Percentiles rank a stretch among this genome's conserved stretches.
Evolutionary conservation across 2,329 filamentous ascomycete species (phyloP).

Genomic region (Stromatinia cepivora): DNA sequence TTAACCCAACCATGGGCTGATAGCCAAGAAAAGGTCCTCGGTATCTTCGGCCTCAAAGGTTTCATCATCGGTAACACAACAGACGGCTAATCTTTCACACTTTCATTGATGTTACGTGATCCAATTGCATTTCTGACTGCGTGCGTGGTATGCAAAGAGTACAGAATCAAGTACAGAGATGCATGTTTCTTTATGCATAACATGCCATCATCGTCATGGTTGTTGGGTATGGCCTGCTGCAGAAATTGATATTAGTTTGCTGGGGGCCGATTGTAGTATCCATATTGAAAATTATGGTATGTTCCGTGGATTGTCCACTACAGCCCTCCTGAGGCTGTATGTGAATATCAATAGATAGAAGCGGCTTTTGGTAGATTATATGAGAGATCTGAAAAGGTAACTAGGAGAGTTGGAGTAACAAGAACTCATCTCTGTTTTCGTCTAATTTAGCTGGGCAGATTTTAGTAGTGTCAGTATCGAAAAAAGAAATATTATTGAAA

Average conservation of each 20-base stretch:
- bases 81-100: constrained; percentile 1
- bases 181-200: constrained; percentile 9
- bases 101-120: constrained; percentile 6
- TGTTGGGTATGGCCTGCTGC: neutral
- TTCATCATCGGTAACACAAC: constrained; percentile 1
- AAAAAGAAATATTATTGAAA: neutral
- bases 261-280: constrained; percentile 1
- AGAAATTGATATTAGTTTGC: neutral
- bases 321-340: neutral
- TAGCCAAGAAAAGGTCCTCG: neutral
- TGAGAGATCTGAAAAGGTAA: too few species aligned
- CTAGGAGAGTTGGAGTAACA: neutral
- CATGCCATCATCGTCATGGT: constrained; percentile 1
- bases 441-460: constrained; percentile 1
- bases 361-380: neutral
- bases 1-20: neutral
- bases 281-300: neutral
- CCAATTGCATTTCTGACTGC: constrained; percentile 4
- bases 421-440: neutral
- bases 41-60: constrained; percentile 3
- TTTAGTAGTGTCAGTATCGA: neutral
- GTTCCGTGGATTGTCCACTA: neutral
- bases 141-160: constrained; percentile 9
- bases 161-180: constrained; percentile 15
- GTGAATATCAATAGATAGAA: too few species aligned